Conservation (phyloP, 2,329 filamentous ascomycete genomes). For the Stromatinia cepivora region DNA sequence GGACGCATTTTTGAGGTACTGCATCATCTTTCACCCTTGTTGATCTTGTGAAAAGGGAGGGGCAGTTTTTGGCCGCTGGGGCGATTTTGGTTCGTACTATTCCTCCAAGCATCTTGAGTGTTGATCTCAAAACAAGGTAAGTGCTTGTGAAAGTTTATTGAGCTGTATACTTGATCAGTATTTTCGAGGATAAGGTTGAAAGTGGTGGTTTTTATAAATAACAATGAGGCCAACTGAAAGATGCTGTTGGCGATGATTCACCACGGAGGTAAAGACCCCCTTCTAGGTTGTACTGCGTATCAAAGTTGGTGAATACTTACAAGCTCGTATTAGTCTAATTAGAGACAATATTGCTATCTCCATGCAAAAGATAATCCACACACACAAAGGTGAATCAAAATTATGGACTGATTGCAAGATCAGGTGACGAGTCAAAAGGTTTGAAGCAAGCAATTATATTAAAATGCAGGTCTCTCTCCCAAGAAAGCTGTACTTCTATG, state of each 20-base stretch:
- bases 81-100: constrained; percentile 6
- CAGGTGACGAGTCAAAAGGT: constrained; percentile 20
- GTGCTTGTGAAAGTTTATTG: not conserved
- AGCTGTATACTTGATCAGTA: constrained; percentile 6
- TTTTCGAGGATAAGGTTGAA: not conserved
- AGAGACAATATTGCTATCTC: constrained; percentile 17
- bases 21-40: constrained; percentile 8
- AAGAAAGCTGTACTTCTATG: constrained; percentile 23
- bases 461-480: constrained; percentile 24
- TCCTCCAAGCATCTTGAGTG: constrained; percentile 14
- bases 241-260: constrained; percentile 14
- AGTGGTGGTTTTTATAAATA: constrained; percentile 16
- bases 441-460: constrained; percentile 13
- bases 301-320: constrained; percentile 11
- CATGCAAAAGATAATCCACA: constrained; percentile 18
- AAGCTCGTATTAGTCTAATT: constrained; percentile 16
- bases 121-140: not conserved
- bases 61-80: constrained; percentile 12
- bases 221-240: not conserved
- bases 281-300: constrained; percentile 20
- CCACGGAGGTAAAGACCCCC: not conserved
- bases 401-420: constrained; percentile 18
- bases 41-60: constrained; percentile 8
- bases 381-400: constrained; percentile 10
- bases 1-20: constrained; percentile 8